Percentiles rank a stretch among this genome's conserved stretches.
Evolutionary conservation across 1,284 basidiomycete species (phyloP).

Genomic region (Blastosporella zonata): DNA sequence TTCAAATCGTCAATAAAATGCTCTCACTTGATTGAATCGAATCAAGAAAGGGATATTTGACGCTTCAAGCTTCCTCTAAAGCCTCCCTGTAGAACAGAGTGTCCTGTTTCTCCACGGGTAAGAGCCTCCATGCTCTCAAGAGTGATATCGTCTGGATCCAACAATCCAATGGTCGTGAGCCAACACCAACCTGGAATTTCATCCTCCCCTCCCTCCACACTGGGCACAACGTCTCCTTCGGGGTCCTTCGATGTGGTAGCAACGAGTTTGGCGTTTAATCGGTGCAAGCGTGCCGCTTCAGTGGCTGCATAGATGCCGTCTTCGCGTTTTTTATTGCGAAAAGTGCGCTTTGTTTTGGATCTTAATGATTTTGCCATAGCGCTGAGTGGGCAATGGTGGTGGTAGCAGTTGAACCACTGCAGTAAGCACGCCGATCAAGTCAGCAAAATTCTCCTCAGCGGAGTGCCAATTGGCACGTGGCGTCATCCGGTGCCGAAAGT

Average conservation of each 20-base stretch:
- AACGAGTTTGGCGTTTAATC: constrained; percentile 72
- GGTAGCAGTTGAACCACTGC: background rate
- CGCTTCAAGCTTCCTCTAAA: constrained; percentile 6
- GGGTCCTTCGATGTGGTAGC: constrained; percentile 42
- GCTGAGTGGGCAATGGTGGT: constrained; percentile 19
- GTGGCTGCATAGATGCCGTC: constrained; percentile 81
- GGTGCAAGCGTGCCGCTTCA: constrained; percentile 80
- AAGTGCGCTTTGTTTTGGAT: constrained; percentile 85
- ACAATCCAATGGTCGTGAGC: constrained; percentile 53
- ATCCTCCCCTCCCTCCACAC: constrained; percentile 33
- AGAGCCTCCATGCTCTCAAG: constrained; percentile 41
- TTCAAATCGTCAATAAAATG: constrained; percentile 15
- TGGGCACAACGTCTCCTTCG: constrained; percentile 41
- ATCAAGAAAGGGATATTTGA: constrained; percentile 17
- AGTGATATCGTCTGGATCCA: constrained; percentile 55
- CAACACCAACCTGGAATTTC: constrained; percentile 64
- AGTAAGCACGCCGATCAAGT: constrained; percentile 1
- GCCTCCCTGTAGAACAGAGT: background rate
- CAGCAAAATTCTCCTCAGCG: constrained; percentile 15
- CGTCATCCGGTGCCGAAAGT: constrained; percentile 3
- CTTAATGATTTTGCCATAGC: constrained; percentile 93
- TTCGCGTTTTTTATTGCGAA: constrained; percentile 83
- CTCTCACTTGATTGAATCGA: constrained; percentile 14
- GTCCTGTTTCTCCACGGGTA: constrained; percentile 11
- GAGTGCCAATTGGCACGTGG: constrained; percentile 14